Evolutionary conservation across 139 green algal genomes (phyloP).

Genomic region (Chlorella sorokiniana): DNA sequence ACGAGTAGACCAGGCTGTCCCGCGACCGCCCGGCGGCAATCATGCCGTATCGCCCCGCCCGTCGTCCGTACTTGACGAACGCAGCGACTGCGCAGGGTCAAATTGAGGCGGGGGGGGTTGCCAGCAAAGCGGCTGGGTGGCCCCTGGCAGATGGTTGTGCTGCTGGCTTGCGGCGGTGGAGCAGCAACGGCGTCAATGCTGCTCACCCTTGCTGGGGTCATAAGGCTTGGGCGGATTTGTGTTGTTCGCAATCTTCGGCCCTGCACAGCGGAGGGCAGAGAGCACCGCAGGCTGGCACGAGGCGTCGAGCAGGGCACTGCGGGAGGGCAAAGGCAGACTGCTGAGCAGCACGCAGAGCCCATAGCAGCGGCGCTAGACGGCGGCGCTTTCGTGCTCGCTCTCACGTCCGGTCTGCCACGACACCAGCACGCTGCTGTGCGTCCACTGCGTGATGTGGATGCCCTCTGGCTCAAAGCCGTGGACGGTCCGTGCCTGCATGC

Average conservation of each 20-base stretch:
- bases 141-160: too few relatives aligned
- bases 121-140: too few relatives aligned
- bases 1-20: not conserved
- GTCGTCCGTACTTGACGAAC: not conserved
- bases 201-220: not conserved
- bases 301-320: too few relatives aligned
- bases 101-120: too few relatives aligned
- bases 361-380: too few relatives aligned
- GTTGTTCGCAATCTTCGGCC: not conserved
- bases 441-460: conserved; percentile 12
- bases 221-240: not conserved
- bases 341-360: too few relatives aligned
- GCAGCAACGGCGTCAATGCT: too few relatives aligned
- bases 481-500: conserved; percentile 11
- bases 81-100: not conserved
- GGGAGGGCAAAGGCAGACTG: too few relatives aligned
- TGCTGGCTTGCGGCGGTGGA: too few relatives aligned
- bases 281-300: not conserved
- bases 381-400: not conserved
- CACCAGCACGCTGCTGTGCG: not conserved
- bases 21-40: not conserved
- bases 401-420: conserved; percentile 20
- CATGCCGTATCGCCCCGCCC: not conserved
- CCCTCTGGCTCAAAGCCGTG: conserved; percentile 11
- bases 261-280: not conserved